Base-by-base conservation (phyloP, 257 asterid genomes). In the Asclepias syriaca region DNA sequence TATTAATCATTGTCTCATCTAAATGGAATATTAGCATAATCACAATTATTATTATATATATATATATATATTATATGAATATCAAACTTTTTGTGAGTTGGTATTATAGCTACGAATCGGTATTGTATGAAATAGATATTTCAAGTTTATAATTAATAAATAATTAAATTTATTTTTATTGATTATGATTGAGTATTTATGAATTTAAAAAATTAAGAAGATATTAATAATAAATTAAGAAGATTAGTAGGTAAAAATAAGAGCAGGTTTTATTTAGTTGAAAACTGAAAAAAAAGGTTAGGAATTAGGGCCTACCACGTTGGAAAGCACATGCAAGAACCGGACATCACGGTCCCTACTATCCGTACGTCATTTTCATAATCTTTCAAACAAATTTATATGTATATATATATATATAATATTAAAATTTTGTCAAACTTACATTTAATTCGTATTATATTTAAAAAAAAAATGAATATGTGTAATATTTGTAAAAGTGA, bases 231-330 rank as follows among this genome's bases (percentile, higher is more conserved):
- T 24, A 43, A 43, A 7, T 19, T 21, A 5, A 55, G 63, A 53
- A 51, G 76, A 21, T 63, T 16, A 54, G 61, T 71, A 49, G 24
- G 60, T 61, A 9, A 21, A 72, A 68, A 48, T 0, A 49, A 53
- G 56, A 50, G 66, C 60, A 64, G 77, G 73, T 72, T 72, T 53
- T 60, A 73, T 56, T 64, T 68, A 37, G 78, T 54, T 77, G 71
- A 78, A 78, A 75, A 76, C 8, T 50, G 21, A 48, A 48, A 48
- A 16, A 14, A 56, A 68, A 63, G 19, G 76, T 68, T 68, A 45
- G 75, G 75, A 55, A 53, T 3, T n/a, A 56, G 79, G 92, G 67
- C 88, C 93, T 78, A 88, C 95, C 97, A 88, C 69, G 97, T 90
- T 85, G 81, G 80, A 73, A 43, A 57, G 86, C 90, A 90, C 97